Conservation (phyloP, 2,329 filamentous ascomycete genomes). For the Mycosphaerelloides madeirae region DNA sequence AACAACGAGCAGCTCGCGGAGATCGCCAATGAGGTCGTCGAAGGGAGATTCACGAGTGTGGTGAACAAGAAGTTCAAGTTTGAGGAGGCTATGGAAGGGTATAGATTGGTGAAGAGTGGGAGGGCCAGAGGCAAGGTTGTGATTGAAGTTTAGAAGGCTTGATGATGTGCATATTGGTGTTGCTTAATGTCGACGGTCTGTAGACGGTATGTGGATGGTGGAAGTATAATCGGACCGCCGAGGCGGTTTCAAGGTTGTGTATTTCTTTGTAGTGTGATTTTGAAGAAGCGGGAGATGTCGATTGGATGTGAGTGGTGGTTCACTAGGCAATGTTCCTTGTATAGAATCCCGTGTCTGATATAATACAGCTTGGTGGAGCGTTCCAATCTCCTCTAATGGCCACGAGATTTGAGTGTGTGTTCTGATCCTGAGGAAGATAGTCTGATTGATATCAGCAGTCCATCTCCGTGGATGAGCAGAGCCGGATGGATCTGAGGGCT, state of each 20-base stretch:
- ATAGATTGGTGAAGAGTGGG: slow-evolving; percentile 53
- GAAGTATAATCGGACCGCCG: neutral
- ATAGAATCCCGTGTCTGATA: too few species aligned
- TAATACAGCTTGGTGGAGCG: too few species aligned
- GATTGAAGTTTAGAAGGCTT: slow-evolving; percentile 21
- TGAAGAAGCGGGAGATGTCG: neutral
- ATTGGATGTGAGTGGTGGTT: neutral
- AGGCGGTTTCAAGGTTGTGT: neutral
- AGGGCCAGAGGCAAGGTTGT: slow-evolving; percentile 58
- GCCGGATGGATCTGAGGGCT: too few species aligned
- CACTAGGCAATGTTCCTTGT: too few species aligned
- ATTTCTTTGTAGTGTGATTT: neutral
- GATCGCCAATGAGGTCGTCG: slow-evolving; percentile 52
- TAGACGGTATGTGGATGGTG: neutral
- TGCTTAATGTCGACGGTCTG: neutral
- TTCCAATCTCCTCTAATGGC: too few species aligned
- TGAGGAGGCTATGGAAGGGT: slow-evolving; percentile 54
- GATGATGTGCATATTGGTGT: neutral
- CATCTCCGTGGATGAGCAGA: too few species aligned
- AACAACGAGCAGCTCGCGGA: slow-evolving; percentile 44
- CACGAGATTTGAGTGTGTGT: too few species aligned
- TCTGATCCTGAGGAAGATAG: too few species aligned
- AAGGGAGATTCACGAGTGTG: slow-evolving; percentile 54
- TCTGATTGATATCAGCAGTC: too few species aligned
- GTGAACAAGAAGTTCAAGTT: slow-evolving; percentile 54